phyloP scores from a whole-genome alignment of 306 rosid species.

The Rosa chinensis region DNA sequence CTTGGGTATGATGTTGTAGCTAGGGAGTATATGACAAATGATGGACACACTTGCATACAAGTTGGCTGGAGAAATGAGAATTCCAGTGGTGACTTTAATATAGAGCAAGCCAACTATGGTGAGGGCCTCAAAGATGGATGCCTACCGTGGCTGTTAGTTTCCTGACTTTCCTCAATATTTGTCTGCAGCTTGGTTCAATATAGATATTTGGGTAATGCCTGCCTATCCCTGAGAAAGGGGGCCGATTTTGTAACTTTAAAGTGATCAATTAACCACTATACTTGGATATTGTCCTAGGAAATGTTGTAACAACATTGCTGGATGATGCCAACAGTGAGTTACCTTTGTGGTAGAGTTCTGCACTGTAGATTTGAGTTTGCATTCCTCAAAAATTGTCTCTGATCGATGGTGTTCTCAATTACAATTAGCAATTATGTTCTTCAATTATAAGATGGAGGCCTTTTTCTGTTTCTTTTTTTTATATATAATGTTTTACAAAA shows the following conservation, averaged over 20 bases:
- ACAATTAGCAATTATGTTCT: not conserved
- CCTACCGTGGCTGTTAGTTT: not conserved
- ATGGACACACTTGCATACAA: slow-evolving; percentile 4
- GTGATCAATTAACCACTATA: not conserved
- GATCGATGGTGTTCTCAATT: not conserved
- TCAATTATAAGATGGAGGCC: not conserved
- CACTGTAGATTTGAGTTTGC: not conserved
- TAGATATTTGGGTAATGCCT: not conserved
- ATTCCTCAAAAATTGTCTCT: not conserved
- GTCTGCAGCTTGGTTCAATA: not conserved
- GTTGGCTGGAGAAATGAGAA: not conserved
- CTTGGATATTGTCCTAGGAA: not conserved
- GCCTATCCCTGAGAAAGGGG: not conserved
- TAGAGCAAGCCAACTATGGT: not conserved
- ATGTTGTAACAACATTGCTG: not conserved
- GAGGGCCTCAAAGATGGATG: not conserved
- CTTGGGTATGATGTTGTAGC: slow-evolving; percentile 19
- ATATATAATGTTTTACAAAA: too few relatives aligned
- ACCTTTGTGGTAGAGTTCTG: not conserved
- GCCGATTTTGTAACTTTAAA: not conserved
- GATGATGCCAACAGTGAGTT: not conserved
- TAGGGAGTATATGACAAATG: slow-evolving; percentile 26
- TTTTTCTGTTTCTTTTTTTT: too few relatives aligned
- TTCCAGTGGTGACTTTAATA: not conserved
- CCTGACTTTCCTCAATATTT: not conserved